Conservation (phyloP, 75 land plant genomes). For the Larix kaempferi region DNA sequence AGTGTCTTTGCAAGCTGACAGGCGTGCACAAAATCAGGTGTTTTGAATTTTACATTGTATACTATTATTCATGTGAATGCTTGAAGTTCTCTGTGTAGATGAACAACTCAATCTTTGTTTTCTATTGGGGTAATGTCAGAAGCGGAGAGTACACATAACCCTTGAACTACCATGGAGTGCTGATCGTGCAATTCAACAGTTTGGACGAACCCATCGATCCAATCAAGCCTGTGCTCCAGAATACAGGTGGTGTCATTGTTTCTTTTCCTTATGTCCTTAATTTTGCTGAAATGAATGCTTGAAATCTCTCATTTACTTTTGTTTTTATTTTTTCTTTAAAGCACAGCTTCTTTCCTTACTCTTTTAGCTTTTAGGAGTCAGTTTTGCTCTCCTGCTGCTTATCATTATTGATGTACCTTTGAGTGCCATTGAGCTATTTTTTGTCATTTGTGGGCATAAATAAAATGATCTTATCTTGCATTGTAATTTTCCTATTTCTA, state of each 20-base stretch:
- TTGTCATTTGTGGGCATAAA: too few species aligned
- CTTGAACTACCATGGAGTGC: slow-evolving; percentile 99
- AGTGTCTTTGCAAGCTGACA: slow-evolving; percentile 95
- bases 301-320: too few species aligned
- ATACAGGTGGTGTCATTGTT: slow-evolving; percentile 50
- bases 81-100: background rate
- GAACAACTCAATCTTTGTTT: background rate
- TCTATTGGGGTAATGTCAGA: slow-evolving; percentile 32
- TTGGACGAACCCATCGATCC: slow-evolving; percentile 97
- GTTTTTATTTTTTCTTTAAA: too few species aligned
- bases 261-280: too few species aligned
- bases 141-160: slow-evolving; percentile 92
- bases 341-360: too few species aligned
- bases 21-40: slow-evolving; percentile 92
- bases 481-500: too few species aligned
- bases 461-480: too few species aligned
- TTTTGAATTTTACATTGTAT: background rate
- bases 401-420: too few species aligned
- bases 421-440: too few species aligned
- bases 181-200: slow-evolving; percentile 98
- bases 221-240: slow-evolving; percentile 97
- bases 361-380: too few species aligned
- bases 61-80: background rate
- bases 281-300: too few species aligned
- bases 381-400: too few species aligned